phyloP scores from a whole-genome alignment of 495 filamentous ascomycete genomes.

The Thermochaetoides thermophila region DNA sequence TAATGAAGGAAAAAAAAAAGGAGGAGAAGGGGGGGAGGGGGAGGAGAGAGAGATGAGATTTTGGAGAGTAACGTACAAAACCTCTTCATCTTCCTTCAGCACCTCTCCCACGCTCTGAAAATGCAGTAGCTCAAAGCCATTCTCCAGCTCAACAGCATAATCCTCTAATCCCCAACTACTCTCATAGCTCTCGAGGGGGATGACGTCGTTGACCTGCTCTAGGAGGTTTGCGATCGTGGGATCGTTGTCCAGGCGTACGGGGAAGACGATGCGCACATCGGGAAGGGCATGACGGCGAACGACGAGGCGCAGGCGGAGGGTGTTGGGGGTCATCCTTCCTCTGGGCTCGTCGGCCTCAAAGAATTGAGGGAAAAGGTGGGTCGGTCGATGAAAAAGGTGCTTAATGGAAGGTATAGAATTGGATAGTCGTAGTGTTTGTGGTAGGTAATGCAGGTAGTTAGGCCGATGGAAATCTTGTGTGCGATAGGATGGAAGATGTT shows the following conservation, averaged over 20 bases:
- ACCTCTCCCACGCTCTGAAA: slow-evolving; percentile 57
- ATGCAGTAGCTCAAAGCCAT: slow-evolving; percentile 79
- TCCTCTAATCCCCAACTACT: slow-evolving; percentile 94
- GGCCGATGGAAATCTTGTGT: no score
- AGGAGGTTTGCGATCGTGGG: slow-evolving; percentile 67
- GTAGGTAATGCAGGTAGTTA: no score
- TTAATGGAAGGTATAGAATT: background rate
- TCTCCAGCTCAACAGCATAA: slow-evolving; percentile 69
- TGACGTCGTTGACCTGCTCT: slow-evolving; percentile 64
- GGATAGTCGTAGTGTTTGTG: no score
- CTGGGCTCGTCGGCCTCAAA: slow-evolving; percentile 5
- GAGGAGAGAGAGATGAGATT: background rate
- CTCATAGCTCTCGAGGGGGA: slow-evolving; percentile 68
- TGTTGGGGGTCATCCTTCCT: slow-evolving; percentile 13
- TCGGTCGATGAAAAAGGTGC: background rate
- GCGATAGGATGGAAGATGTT: no score
- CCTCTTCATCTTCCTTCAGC: slow-evolving; percentile 70
- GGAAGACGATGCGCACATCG: slow-evolving; percentile 61
- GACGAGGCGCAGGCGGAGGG: slow-evolving; percentile 68
- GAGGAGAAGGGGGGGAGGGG: background rate
- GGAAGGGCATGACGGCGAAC: slow-evolving; percentile 74
- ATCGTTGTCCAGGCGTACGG: slow-evolving; percentile 38
- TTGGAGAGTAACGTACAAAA: slow-evolving; percentile 42
- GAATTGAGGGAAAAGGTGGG: no score
- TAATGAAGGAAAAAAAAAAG: no score